These are phyloP conservation scores for Angomonas ambiguus DNA, from an alignment of 208 protist species.

Conservation along the genomic window DNA sequence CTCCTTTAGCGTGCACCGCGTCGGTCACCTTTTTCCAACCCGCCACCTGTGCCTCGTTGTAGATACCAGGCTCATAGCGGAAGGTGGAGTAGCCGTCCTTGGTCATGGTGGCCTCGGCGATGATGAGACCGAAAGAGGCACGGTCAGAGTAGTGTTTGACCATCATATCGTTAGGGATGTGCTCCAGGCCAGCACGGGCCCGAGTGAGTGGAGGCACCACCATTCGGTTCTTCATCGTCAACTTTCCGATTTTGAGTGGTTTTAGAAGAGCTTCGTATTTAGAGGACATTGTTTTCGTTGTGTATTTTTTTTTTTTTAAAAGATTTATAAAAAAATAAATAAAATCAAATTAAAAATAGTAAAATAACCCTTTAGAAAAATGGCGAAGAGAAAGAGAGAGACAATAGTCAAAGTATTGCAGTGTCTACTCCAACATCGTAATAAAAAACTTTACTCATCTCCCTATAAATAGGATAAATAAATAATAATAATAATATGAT, in stretches of 20 bases:
- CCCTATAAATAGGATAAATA: too few species aligned
- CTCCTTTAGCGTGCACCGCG: constrained; percentile 67
- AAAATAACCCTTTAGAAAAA: constrained; percentile 12
- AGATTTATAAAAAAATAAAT: constrained; percentile 6
- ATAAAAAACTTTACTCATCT: too few species aligned
- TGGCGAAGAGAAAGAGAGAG: neutral
- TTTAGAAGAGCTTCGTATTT: constrained; percentile 22
- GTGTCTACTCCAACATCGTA: too few species aligned
- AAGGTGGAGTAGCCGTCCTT: constrained; percentile 42
- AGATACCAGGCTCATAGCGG: constrained; percentile 49
- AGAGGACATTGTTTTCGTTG: neutral
- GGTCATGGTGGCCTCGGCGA: constrained; percentile 62
- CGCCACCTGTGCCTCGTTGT: constrained; percentile 42
- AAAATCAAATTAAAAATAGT: constrained; percentile 9
- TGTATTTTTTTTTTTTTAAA: neutral
- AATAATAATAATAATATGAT: too few species aligned
- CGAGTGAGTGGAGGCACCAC: constrained; percentile 68
- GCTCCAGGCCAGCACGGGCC: constrained; percentile 33
- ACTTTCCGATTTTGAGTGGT: constrained; percentile 33
- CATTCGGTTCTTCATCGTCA: constrained; percentile 47
- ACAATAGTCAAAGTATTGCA: constrained; percentile 7
- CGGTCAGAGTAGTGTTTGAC: constrained; percentile 68
- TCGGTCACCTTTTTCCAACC: constrained; percentile 67
- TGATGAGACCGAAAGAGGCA: constrained; percentile 58
- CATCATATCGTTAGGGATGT: constrained; percentile 39